Percentiles rank a stretch among this genome's conserved stretches.
These are phyloP conservation scores for Camellia oleifera DNA, from an alignment of 179 eudicot genomes.

Conservation along the genomic window DNA sequence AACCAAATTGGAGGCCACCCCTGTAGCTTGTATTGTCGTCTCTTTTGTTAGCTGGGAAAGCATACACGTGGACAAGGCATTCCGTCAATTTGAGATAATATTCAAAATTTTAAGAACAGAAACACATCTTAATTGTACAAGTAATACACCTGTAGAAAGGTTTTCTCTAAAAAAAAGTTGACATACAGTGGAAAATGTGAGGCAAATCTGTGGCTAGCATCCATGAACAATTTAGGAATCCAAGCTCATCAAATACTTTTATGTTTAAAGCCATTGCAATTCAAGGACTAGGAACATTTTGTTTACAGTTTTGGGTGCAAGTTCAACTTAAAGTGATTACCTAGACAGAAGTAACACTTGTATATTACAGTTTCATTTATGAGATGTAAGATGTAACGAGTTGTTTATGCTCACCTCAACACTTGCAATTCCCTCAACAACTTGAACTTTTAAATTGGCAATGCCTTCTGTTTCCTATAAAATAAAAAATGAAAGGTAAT, in stretches of 20 bases:
- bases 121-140: neutral
- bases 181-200: neutral
- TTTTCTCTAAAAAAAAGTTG: neutral
- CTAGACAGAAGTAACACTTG: neutral
- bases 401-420: slow-evolving; percentile 61
- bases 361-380: neutral
- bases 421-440: slow-evolving; percentile 80
- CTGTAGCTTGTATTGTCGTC: slow-evolving; percentile 95
- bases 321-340: neutral
- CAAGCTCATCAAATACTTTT: neutral
- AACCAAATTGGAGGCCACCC: slow-evolving; percentile 89
- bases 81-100: neutral
- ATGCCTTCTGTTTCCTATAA: slow-evolving; percentile 77
- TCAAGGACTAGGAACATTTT: neutral
- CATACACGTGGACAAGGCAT: neutral
- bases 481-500: slow-evolving; percentile 5
- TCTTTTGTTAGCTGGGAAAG: slow-evolving; percentile 65
- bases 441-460: slow-evolving; percentile 56
- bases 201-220: neutral
- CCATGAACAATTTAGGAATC: neutral
- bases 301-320: neutral
- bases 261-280: neutral
- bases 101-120: neutral
- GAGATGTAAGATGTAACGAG: slow-evolving; percentile 5
- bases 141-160: neutral